phyloP scores from a whole-genome alignment of 2,329 filamentous ascomycete species.

The Daldinia eschscholtzii region DNA sequence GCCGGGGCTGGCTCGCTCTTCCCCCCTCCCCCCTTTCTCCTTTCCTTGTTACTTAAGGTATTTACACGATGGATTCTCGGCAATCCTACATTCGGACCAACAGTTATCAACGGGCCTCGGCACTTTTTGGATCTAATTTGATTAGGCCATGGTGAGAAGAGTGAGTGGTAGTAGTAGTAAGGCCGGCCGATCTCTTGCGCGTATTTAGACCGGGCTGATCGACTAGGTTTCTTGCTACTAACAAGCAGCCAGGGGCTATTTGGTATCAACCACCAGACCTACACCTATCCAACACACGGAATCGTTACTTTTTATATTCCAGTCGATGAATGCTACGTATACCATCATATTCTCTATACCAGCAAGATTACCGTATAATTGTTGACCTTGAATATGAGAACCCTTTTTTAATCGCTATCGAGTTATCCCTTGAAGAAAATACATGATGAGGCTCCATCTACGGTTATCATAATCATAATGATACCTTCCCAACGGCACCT shows the following conservation, averaged over 20 bases:
- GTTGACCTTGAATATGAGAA: background rate
- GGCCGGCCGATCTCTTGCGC: slow-evolving; percentile 7
- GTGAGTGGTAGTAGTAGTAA: background rate
- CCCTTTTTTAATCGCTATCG: background rate
- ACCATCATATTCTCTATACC: background rate
- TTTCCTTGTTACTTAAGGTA: background rate
- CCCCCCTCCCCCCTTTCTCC: slow-evolving; percentile 14
- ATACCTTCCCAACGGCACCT: slow-evolving; percentile 33
- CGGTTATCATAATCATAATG: slow-evolving; percentile 8
- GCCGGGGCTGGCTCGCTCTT: slow-evolving; percentile 12
- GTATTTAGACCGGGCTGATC: slow-evolving; percentile 5
- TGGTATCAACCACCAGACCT: slow-evolving; percentile 7
- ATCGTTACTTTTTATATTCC: slow-evolving; percentile 2
- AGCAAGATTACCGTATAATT: slow-evolving; percentile 6
- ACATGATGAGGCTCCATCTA: slow-evolving; percentile 37
- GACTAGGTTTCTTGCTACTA: slow-evolving; percentile 14
- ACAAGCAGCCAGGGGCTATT: slow-evolving; percentile 3
- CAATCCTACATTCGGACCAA: slow-evolving; percentile 27
- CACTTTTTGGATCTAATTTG: slow-evolving; percentile 14
- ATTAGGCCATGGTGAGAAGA: slow-evolving; percentile 2
- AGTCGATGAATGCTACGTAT: background rate
- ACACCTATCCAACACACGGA: slow-evolving; percentile 1
- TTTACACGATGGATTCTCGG: slow-evolving; percentile 21
- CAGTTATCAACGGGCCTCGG: slow-evolving; percentile 7
- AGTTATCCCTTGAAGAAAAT: background rate